phyloP scores from a whole-genome alignment of 148 eudicot species.

The Heliamphora exappendiculata region DNA sequence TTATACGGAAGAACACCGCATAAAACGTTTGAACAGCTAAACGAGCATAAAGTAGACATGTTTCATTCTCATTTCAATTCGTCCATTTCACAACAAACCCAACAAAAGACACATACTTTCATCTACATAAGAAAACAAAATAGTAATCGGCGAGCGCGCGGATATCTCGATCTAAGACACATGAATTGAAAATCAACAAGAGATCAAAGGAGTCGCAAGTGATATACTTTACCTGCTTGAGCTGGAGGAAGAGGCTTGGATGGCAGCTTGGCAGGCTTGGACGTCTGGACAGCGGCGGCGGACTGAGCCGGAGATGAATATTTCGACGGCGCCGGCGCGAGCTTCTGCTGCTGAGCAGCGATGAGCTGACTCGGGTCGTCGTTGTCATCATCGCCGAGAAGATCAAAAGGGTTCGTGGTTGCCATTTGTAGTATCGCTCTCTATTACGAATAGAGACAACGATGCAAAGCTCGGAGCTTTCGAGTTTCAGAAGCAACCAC shows the following conservation, averaged over 20 bases:
- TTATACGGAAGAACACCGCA: too few relatives aligned
- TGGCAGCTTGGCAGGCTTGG: slow-evolving; percentile 42
- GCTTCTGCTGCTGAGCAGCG: slow-evolving; percentile 31
- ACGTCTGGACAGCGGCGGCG: slow-evolving; percentile 9
- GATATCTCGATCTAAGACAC: neutral
- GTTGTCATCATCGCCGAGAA: slow-evolving; percentile 44
- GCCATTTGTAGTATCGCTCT: slow-evolving; percentile 34
- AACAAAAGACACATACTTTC: too few relatives aligned
- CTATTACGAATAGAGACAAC: neutral
- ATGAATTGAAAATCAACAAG: neutral
- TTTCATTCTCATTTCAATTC: too few relatives aligned
- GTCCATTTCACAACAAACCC: neutral
- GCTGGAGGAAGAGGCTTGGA: slow-evolving; percentile 56
- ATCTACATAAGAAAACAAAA: too few relatives aligned
- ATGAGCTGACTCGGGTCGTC: slow-evolving; percentile 39
- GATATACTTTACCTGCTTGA: slow-evolving; percentile 29
- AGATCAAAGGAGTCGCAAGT: neutral
- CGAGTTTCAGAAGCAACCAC: neutral
- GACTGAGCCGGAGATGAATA: slow-evolving; percentile 14
- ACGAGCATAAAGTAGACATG: too few relatives aligned
- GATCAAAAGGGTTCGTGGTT: slow-evolving; percentile 42
- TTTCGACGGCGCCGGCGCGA: slow-evolving; percentile 18
- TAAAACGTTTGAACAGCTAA: too few relatives aligned
- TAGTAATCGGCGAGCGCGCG: too few relatives aligned
- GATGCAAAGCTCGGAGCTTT: slow-evolving; percentile 1